Evolutionary conservation across 129 eudicot species (phyloP), one percentile per base, ranked within the genome.

Genomic region (Chrysanthemum makinoi): DNA sequence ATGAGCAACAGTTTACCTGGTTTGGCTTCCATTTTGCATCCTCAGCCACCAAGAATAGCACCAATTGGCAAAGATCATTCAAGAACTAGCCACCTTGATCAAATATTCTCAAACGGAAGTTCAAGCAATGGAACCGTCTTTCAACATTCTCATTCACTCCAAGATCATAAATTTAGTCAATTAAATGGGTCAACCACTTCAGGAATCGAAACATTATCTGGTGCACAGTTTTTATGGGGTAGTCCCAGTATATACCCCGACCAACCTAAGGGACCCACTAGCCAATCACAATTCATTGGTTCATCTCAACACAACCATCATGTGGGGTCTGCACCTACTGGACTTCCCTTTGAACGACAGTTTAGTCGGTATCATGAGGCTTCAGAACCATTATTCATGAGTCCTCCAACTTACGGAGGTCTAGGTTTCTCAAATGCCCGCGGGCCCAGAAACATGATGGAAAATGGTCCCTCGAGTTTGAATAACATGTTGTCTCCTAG

Each of bases 211-310:
- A 89, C 93, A 26, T 72, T 89, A 53, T 89, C 96, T 13, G 96
- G 96, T 28, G 80, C 96, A 44, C 90, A 84, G 30, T 89, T 89
- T 76, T 80, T 89, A 8, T 89, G 96, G 96, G 92, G 93, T 75
- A 86, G 93, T 78, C 93, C 90, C 9, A 76, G 56, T 51, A 62
- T 46, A 58, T 63, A 30, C 62, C 68, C 66, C 24, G 73, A 66
- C 66, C 19, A 66, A 12, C 74, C 73, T 5, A 12, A 39, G 46
- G 46, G 46, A 7, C 46, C 84, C 30, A 33, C 81, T 59, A 44
- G 62, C 30, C 77, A 56, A 71, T 71, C 79, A 39, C 70, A 83
- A 6, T 76, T 78, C 56, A 50, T 80, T 28, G 69, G 70, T 81
- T 75, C 95, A 49, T 61, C 84, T 62, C 86, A 80, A 53, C 86